Percentiles rank a stretch among this genome's conserved stretches.
These are phyloP conservation scores for Begonia masoniana DNA, from an alignment of 306 rosid genomes.

Conservation along the genomic window DNA sequence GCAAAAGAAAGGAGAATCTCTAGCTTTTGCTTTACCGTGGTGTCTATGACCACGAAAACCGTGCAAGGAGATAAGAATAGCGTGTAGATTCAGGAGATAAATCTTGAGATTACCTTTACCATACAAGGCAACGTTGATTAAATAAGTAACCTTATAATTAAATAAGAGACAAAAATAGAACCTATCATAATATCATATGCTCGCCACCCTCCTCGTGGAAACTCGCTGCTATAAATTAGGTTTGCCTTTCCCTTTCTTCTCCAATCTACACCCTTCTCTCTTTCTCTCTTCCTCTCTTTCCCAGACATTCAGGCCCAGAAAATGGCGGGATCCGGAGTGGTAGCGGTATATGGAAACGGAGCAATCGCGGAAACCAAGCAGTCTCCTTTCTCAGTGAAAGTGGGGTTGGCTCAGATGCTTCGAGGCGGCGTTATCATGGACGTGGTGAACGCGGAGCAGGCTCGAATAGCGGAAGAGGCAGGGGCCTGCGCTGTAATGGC, in stretches of 20 bases:
- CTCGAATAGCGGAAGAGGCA: conserved; percentile 78
- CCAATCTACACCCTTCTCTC: conserved; percentile 1
- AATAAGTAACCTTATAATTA: too few relatives aligned
- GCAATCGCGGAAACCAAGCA: conserved; percentile 58
- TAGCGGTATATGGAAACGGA: conserved; percentile 69
- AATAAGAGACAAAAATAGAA: too few relatives aligned
- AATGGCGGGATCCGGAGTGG: conserved; percentile 81
- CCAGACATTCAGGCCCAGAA: neutral
- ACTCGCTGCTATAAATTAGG: conserved; percentile 8
- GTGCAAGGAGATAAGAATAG: too few relatives aligned
- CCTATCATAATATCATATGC: too few relatives aligned
- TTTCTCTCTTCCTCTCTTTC: conserved; percentile 6
- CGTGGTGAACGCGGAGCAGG: conserved; percentile 90
- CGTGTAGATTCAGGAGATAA: too few relatives aligned
- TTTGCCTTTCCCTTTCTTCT: conserved; percentile 10
- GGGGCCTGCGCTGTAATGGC: conserved; percentile 96
- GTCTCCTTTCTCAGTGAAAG: conserved; percentile 74
- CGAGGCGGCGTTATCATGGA: conserved; percentile 94
- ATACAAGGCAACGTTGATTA: too few relatives aligned
- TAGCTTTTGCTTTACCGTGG: too few relatives aligned
- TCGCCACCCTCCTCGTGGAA: conserved; percentile 3
- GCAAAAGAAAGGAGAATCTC: too few relatives aligned
- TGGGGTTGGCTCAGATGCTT: conserved; percentile 89
- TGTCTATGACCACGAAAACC: too few relatives aligned
- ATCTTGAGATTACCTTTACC: too few relatives aligned